These are phyloP conservation scores for Phytophthora sp. DNA, from an alignment of 352 stramenopile species.

Conservation along the genomic window DNA sequence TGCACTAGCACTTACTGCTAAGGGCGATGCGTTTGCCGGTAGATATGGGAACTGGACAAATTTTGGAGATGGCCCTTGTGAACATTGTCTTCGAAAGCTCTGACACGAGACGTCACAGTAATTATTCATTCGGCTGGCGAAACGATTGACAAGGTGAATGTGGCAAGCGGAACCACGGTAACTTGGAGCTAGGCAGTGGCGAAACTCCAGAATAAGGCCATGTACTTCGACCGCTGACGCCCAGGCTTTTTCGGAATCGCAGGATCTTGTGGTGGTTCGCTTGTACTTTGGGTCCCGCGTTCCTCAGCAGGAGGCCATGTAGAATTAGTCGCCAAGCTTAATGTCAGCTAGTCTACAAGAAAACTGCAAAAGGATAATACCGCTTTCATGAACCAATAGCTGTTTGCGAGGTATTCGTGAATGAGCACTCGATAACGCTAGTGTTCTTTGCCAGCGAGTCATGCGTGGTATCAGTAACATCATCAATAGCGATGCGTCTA, in stretches of 20 bases:
- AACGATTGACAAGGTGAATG: slow-evolving; percentile 38
- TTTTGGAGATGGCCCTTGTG: too few relatives aligned
- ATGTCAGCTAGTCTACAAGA: slow-evolving; percentile 60
- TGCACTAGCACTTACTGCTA: slow-evolving; percentile 40
- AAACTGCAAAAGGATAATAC: too few relatives aligned
- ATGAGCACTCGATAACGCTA: too few relatives aligned
- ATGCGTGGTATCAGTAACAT: not conserved
- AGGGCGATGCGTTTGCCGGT: slow-evolving; percentile 45
- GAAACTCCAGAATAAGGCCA: slow-evolving; percentile 46
- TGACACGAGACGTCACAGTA: slow-evolving; percentile 50
- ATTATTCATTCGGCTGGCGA: slow-evolving; percentile 46
- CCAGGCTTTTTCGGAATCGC: slow-evolving; percentile 44
- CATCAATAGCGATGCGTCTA: not conserved
- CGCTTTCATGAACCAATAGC: too few relatives aligned
- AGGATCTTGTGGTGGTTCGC: slow-evolving; percentile 45
- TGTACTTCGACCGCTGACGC: slow-evolving; percentile 65
- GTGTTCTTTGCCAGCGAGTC: slow-evolving; percentile 17
- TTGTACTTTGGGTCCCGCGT: slow-evolving; percentile 49
- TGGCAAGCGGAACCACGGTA: slow-evolving; percentile 38
- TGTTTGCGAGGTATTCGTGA: too few relatives aligned
- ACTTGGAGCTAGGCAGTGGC: slow-evolving; percentile 44
- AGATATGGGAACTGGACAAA: slow-evolving; percentile 48
- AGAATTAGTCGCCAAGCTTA: slow-evolving; percentile 45
- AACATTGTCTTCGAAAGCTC: slow-evolving; percentile 45
- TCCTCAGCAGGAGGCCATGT: slow-evolving; percentile 39